Percentiles rank a stretch among this genome's conserved stretches.
phyloP scores from a whole-genome alignment of 2,329 filamentous ascomycete species.

The Salinomyces thailandicus region DNA sequence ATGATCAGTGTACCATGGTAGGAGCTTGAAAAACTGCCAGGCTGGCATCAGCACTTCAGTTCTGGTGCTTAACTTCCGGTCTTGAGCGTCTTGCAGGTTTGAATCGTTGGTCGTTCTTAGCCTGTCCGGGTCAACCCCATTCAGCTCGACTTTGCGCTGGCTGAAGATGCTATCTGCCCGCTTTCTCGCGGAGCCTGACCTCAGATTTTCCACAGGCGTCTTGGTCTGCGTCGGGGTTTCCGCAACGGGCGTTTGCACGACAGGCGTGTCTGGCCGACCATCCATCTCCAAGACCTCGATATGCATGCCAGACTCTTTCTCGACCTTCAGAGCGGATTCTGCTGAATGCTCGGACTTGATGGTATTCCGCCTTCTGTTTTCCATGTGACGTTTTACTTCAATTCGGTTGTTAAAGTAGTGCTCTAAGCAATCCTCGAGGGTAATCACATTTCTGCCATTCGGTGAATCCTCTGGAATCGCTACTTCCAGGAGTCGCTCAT shows the following conservation, averaged over 20 bases:
- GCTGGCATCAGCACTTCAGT: conserved; percentile 93
- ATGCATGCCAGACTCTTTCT: conserved; percentile 26
- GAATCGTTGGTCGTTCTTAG: conserved; percentile 25
- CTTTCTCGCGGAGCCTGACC: conserved; percentile 28
- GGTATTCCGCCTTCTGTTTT: conserved; percentile 48
- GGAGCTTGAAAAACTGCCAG: conserved; percentile 92
- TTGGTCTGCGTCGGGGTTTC: conserved; percentile 16
- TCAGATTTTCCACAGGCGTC: conserved; percentile 21
- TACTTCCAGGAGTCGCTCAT: conserved; percentile 81
- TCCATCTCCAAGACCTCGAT: conserved; percentile 35
- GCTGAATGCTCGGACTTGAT: conserved; percentile 36
- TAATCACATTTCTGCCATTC: conserved; percentile 53
- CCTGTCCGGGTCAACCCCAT: conserved; percentile 34
- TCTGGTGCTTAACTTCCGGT: conserved; percentile 26
- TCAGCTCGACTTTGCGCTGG: conserved; percentile 29
- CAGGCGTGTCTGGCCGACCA: conserved; percentile 22
- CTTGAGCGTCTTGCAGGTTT: conserved; percentile 9
- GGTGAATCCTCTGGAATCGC: conserved; percentile 66
- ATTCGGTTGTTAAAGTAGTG: conserved; percentile 92
- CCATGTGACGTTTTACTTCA: conserved; percentile 68
- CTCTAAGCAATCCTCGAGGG: conserved; percentile 82
- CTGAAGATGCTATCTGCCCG: conserved; percentile 42
- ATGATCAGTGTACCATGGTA: conserved; percentile 79
- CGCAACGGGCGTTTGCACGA: conserved; percentile 14
- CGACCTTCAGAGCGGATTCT: conserved; percentile 18